Evolutionary conservation across 805 yeast genomes (phyloP).

Genomic region (Saccharomycopsis lassenensis): DNA sequence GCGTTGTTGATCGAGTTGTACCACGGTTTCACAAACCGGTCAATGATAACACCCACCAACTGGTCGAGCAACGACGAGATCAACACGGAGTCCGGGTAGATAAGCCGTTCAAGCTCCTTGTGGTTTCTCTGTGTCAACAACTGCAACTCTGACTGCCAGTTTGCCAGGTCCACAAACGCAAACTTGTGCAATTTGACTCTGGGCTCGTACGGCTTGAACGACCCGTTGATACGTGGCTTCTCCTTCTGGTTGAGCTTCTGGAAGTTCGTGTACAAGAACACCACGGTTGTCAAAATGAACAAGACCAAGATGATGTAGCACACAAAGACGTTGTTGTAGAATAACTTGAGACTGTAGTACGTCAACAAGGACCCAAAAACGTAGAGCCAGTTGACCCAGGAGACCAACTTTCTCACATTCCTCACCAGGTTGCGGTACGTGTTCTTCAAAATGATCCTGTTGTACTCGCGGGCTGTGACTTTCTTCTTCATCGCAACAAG

Average conservation of each 20-base stretch:
- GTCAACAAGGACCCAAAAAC: conserved; percentile 6
- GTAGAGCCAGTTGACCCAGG: conserved; percentile 15
- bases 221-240: conserved; percentile 5
- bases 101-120: conserved; percentile 8
- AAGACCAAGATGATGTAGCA: conserved; percentile 15
- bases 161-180: conserved; percentile 15
- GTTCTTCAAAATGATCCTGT: neutral
- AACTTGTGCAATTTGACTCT: conserved; percentile 7
- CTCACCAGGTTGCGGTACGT: neutral
- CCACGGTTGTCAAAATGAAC: conserved; percentile 6
- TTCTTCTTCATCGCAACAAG: neutral
- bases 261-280: conserved; percentile 13
- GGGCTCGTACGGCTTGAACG: conserved; percentile 6
- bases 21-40: conserved; percentile 52
- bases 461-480: neutral
- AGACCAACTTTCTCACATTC: too few species aligned
- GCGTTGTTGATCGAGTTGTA: conserved; percentile 27
- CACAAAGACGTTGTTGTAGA: conserved; percentile 13
- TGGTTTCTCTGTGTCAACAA: conserved; percentile 1
- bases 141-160: conserved; percentile 16
- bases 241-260: conserved; percentile 14
- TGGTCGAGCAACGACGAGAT: conserved; percentile 44
- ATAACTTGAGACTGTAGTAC: conserved; percentile 15
- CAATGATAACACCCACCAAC: conserved; percentile 35
- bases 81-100: conserved; percentile 38